A percentile compares a stretch with the other conserved stretches of the same genome.
Evolutionary conservation across 148 eudicot genomes (phyloP).

Genomic region (Nepenthes gracilis): DNA sequence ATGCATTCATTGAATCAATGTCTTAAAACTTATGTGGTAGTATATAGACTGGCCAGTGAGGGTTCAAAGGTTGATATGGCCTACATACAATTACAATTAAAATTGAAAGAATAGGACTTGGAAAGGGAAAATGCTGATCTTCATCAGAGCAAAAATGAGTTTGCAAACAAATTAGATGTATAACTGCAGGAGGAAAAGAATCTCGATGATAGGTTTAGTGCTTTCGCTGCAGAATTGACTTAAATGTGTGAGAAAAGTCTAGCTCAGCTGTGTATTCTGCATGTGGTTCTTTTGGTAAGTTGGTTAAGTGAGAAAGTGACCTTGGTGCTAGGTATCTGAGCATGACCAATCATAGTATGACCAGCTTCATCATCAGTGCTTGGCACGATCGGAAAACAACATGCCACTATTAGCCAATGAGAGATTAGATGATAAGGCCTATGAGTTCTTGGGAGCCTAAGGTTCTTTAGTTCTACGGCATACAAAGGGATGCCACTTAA

Average conservation of each 20-base stretch:
- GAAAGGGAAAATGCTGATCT: slow-evolving; percentile 56
- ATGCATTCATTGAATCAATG: slow-evolving; percentile 31
- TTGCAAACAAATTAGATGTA: slow-evolving; percentile 35
- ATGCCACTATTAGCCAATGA: slow-evolving; percentile 38
- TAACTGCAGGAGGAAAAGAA: slow-evolving; percentile 51
- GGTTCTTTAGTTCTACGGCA: slow-evolving; percentile 75
- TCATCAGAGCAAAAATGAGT: slow-evolving; percentile 30
- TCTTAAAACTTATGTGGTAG: slow-evolving; percentile 48
- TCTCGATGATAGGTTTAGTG: slow-evolving; percentile 44
- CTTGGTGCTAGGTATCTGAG: slow-evolving; percentile 23
- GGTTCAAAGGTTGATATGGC: slow-evolving; percentile 42
- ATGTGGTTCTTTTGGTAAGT: slow-evolving; percentile 33
- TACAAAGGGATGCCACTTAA: slow-evolving; percentile 70
- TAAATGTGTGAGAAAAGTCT: slow-evolving; percentile 62
- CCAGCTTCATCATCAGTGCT: slow-evolving; percentile 35
- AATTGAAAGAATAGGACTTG: slow-evolving; percentile 45
- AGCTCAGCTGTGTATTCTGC: slow-evolving; percentile 32
- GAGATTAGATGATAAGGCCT: slow-evolving; percentile 40
- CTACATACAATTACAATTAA: slow-evolving; percentile 35
- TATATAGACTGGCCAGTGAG: slow-evolving; percentile 31
- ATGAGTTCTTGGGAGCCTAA: slow-evolving; percentile 56
- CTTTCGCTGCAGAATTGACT: slow-evolving; percentile 34
- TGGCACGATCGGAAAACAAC: slow-evolving; percentile 51
- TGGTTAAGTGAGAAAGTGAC: slow-evolving; percentile 41
- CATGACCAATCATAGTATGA: slow-evolving; percentile 43